Percentiles rank a stretch among this genome's conserved stretches.
phyloP scores from a whole-genome alignment of 2,329 filamentous ascomycete species.

The Plenodomus biglobosus region DNA sequence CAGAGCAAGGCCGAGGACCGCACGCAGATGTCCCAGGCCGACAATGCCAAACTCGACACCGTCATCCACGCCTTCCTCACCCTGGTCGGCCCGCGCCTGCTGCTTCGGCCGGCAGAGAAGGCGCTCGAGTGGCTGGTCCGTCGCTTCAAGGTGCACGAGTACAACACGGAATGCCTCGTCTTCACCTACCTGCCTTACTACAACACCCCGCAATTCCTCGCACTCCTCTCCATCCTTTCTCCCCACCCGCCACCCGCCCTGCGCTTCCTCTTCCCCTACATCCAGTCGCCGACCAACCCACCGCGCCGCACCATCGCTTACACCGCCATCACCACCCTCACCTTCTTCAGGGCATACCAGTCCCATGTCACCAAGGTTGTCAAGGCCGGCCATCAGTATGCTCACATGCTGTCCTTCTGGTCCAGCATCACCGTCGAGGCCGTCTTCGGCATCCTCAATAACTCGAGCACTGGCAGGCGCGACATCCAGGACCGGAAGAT shows the following conservation, averaged over 20 bases:
- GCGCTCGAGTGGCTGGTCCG: slow-evolving; percentile 93
- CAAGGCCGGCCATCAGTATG: slow-evolving; percentile 70
- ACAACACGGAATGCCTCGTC: slow-evolving; percentile 77
- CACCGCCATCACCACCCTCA: slow-evolving; percentile 74
- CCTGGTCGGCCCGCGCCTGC: slow-evolving; percentile 72
- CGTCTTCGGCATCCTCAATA: slow-evolving; percentile 78
- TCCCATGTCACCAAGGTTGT: slow-evolving; percentile 76
- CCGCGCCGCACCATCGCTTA: slow-evolving; percentile 82
- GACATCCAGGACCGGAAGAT: slow-evolving; percentile 78
- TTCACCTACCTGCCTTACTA: slow-evolving; percentile 93
- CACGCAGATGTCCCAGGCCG: slow-evolving; percentile 74
- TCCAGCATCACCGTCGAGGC: slow-evolving; percentile 84
- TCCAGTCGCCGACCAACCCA: slow-evolving; percentile 72
- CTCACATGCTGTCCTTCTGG: slow-evolving; percentile 85
- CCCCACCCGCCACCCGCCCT: slow-evolving; percentile 72
- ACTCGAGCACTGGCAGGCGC: slow-evolving; percentile 71
- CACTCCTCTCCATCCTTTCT: slow-evolving; percentile 84
- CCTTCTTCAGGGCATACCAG: slow-evolving; percentile 76
- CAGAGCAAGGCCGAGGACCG: slow-evolving; percentile 90
- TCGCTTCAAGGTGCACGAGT: slow-evolving; percentile 87
- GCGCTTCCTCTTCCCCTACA: slow-evolving; percentile 84
- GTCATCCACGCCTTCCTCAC: slow-evolving; percentile 81
- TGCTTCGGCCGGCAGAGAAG: slow-evolving; percentile 85
- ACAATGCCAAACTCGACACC: slow-evolving; percentile 79
- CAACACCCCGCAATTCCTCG: slow-evolving; percentile 78